Evolutionary conservation across 768 basidiomycete species (phyloP).

Genomic region (Pulveroboletus sp.): DNA sequence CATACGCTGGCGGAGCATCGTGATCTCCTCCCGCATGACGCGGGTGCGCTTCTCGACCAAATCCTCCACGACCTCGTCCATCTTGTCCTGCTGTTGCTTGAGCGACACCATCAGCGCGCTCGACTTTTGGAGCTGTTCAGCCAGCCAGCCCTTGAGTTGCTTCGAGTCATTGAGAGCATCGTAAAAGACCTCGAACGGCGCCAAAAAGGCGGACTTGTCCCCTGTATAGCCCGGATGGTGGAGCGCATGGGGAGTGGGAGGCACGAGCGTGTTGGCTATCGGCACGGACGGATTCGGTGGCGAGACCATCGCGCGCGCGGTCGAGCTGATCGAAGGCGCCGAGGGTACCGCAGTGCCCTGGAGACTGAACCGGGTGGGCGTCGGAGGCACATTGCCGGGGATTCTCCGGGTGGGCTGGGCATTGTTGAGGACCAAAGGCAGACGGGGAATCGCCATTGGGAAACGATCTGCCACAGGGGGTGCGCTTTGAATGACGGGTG

Average conservation of each 20-base stretch:
- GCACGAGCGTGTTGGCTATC: slow-evolving; percentile 62
- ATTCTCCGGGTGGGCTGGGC: slow-evolving; percentile 49
- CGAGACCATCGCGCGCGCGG: slow-evolving; percentile 37
- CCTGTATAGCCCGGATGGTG: slow-evolving; percentile 57
- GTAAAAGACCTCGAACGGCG: slow-evolving; percentile 81
- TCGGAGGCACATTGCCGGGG: slow-evolving; percentile 63
- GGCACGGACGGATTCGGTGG: slow-evolving; percentile 61
- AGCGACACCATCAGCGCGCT: slow-evolving; percentile 49
- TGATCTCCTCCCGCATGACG: slow-evolving; percentile 59
- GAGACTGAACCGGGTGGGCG: slow-evolving; percentile 59
- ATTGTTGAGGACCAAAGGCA: slow-evolving; percentile 46
- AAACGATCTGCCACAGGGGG: slow-evolving; percentile 55
- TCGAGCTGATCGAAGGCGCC: slow-evolving; percentile 20
- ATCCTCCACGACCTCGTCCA: slow-evolving; percentile 54
- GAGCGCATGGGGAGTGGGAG: slow-evolving; percentile 65
- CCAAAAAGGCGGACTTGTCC: slow-evolving; percentile 73
- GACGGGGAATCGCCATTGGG: slow-evolving; percentile 63
- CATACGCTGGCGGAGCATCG: slow-evolving; percentile 54
- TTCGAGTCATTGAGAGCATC: slow-evolving; percentile 79
- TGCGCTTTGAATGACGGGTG: slow-evolving; percentile 72
- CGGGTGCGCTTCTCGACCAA: slow-evolving; percentile 60
- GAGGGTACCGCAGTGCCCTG: slow-evolving; percentile 27
- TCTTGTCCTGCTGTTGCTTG: slow-evolving; percentile 58
- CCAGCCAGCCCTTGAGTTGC: slow-evolving; percentile 72
- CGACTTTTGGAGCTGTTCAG: slow-evolving; percentile 66